These are phyloP conservation scores for Pseudogymnoascus sp. DNA, from an alignment of 2,329 filamentous ascomycete genomes.

Conservation along the genomic window DNA sequence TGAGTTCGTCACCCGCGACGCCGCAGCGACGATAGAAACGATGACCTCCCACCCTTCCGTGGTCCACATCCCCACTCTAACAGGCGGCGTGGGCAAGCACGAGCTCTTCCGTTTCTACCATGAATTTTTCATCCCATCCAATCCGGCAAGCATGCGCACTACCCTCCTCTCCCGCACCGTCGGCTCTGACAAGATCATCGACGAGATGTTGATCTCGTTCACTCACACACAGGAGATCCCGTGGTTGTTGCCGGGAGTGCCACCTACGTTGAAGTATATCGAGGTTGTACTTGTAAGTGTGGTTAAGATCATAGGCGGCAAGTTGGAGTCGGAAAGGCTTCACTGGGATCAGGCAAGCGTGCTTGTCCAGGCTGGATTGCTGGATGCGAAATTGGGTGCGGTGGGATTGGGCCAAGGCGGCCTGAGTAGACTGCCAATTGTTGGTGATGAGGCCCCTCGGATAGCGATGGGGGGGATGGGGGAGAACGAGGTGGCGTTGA, in stretches of 20 bases:
- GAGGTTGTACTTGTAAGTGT: conserved; percentile 50
- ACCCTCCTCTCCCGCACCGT: conserved; percentile 58
- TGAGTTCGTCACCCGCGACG: conserved; percentile 49
- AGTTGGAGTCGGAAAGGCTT: conserved; percentile 59
- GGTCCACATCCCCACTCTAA: conserved; percentile 58
- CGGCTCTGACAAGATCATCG: conserved; percentile 55
- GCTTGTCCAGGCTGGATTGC: conserved; percentile 51
- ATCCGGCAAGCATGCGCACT: conserved; percentile 50
- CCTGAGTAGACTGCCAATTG: conserved; percentile 15
- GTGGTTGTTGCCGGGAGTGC: conserved; percentile 54
- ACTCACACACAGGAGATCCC: conserved; percentile 50
- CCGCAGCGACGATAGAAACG: conserved; percentile 54
- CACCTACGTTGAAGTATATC: conserved; percentile 45
- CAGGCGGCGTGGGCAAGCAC: conserved; percentile 53
- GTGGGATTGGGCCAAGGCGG: conserved; percentile 14
- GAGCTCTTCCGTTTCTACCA: conserved; percentile 56
- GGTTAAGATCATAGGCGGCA: conserved; percentile 55
- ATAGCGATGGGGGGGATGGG: background rate
- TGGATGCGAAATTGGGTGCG: conserved; percentile 26
- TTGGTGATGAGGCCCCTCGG: conserved; percentile 17
- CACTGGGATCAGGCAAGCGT: conserved; percentile 61
- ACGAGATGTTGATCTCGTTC: conserved; percentile 53
- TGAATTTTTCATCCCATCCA: conserved; percentile 55
- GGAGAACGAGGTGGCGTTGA: background rate
- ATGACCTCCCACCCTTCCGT: conserved; percentile 58